Percentiles rank a stretch among this genome's conserved stretches.
Conservation (phyloP, 1,284 basidiomycete genomes). For the Pseudozyma flocculosa region DNA sequence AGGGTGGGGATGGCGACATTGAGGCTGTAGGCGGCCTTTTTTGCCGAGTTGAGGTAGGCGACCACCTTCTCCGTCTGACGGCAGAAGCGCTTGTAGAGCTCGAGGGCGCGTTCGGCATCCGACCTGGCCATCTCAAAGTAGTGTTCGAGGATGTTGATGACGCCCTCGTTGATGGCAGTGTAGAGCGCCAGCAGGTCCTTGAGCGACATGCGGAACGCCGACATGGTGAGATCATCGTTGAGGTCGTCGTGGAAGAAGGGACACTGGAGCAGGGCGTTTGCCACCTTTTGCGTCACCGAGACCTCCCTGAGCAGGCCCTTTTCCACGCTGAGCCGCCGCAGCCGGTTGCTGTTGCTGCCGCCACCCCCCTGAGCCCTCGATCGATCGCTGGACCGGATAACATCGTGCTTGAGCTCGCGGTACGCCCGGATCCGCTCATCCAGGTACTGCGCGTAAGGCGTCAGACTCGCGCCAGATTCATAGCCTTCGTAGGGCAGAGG, state of each 20-base stretch:
- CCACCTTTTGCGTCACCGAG: conserved; percentile 81
- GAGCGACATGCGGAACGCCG: conserved; percentile 89
- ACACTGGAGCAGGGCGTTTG: conserved; percentile 82
- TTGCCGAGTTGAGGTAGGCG: conserved; percentile 88
- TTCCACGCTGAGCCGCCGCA: conserved; percentile 89
- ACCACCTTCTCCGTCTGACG: conserved; percentile 90
- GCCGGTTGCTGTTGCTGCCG: conserved; percentile 62
- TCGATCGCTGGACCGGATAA: conserved; percentile 80
- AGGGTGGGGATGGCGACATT: conserved; percentile 92
- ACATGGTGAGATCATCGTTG: conserved; percentile 84
- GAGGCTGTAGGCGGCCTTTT: conserved; percentile 85
- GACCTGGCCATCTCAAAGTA: conserved; percentile 98
- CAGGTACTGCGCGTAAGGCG: conserved; percentile 78
- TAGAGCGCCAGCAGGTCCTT: conserved; percentile 95
- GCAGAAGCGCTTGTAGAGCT: conserved; percentile 91
- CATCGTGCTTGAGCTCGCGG: conserved; percentile 87
- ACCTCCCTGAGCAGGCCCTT: conserved; percentile 93
- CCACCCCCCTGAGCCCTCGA: conserved; percentile 63
- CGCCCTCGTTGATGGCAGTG: conserved; percentile 95
- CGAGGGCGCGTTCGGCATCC: conserved; percentile 82
- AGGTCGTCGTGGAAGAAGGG: conserved; percentile 93
- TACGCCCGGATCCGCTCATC: conserved; percentile 87
- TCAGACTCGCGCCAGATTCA: neutral
- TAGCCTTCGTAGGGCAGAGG: conserved; percentile 8
- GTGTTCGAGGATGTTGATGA: conserved; percentile 90